These are phyloP conservation scores for Venturiaceae sp. DNA, from an alignment of 2,329 filamentous ascomycete species.

Conservation along the genomic window DNA sequence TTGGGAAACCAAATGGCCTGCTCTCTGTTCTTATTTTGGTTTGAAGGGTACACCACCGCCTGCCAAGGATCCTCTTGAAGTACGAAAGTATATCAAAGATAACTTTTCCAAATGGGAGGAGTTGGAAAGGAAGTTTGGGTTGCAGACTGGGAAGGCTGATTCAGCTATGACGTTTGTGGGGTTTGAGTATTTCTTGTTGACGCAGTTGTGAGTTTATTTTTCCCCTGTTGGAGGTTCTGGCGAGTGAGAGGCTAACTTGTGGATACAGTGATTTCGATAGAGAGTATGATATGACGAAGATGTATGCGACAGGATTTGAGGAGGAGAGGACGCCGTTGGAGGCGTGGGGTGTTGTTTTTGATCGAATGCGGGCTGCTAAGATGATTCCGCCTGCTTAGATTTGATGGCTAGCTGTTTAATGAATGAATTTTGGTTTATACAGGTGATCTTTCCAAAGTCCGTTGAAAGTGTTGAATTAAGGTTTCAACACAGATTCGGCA, in stretches of 20 bases:
- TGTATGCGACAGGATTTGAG: slow-evolving; percentile 30
- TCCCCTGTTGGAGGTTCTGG: not conserved
- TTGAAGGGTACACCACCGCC: slow-evolving; percentile 14
- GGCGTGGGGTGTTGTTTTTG: slow-evolving; percentile 33
- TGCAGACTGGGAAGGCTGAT: slow-evolving; percentile 29
- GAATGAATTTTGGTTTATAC: too few species aligned
- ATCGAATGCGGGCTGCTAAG: slow-evolving; percentile 32
- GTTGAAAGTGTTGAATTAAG: too few species aligned
- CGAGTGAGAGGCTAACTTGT: not conserved
- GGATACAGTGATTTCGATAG: slow-evolving; percentile 27
- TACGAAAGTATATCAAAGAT: slow-evolving; percentile 24
- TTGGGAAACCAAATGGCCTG: slow-evolving; percentile 17
- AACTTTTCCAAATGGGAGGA: slow-evolving; percentile 21
- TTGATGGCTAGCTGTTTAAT: too few species aligned
- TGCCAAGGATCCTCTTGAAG: slow-evolving; percentile 15
- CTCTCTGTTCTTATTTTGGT: slow-evolving; percentile 17
- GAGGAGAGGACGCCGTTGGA: slow-evolving; percentile 29
- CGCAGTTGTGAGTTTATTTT: slow-evolving; percentile 19
- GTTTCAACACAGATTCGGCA: too few species aligned
- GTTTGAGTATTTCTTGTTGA: slow-evolving; percentile 34
- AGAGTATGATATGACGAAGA: slow-evolving; percentile 34
- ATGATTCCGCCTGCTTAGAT: slow-evolving; percentile 26
- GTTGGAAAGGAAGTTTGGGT: slow-evolving; percentile 23
- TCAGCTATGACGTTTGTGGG: slow-evolving; percentile 24
- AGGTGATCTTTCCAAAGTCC: too few species aligned